Evolutionary conservation across 2,329 filamentous ascomycete species (phyloP), one percentile per base, ranked within the genome.

Genomic region (Akanthomyces dipterigenus): DNA sequence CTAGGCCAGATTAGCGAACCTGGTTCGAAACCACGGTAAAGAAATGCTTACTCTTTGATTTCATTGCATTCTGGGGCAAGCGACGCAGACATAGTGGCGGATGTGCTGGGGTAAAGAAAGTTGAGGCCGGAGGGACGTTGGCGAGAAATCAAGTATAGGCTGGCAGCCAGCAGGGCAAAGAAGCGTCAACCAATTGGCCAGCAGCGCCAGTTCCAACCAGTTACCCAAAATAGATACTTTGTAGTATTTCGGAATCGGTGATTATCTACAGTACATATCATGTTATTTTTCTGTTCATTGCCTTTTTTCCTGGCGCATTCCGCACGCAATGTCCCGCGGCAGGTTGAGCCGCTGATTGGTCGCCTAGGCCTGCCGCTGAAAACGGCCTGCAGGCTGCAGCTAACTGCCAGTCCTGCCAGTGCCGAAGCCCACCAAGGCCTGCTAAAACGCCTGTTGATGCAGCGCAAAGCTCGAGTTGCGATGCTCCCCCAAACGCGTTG

Each of bases 51-150:
- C 93, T 97, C 93, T 78, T 98, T 98, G 66, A 93, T 85, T 71
- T 96, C 89, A 68, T 97, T 97, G 74, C 93, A 98, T 76, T 97
- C 92, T 24, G 93, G 89, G 55, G 93, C 93, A 67, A 99, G 82
- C 55, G 95, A 99, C 62, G 93, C 91, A 62, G 95, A 96, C 95
- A 98, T 97, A 59, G 48, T 70, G 67, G 63, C 61, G 63, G 61
- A 9, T 60, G 36, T 64, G 56, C 42, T 49, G 53, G 18, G 53
- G 56, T 16, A 20, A 51, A 49, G 51, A 55, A 62, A 28, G 45
- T 28, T 51, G 34, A 46, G 18, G 31, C 31, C 31, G 40, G 58
- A 42, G 18, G 48, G 43, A 38, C 22, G 34, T 46, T 53, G 48
- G 60, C 43, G 57, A 63, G 46, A 57, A 62, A 56, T 51, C 54